Percentiles rank a stretch among this genome's conserved stretches.
phyloP scores from a whole-genome alignment of 129 eudicot species.

The Escallonia herrerae region DNA sequence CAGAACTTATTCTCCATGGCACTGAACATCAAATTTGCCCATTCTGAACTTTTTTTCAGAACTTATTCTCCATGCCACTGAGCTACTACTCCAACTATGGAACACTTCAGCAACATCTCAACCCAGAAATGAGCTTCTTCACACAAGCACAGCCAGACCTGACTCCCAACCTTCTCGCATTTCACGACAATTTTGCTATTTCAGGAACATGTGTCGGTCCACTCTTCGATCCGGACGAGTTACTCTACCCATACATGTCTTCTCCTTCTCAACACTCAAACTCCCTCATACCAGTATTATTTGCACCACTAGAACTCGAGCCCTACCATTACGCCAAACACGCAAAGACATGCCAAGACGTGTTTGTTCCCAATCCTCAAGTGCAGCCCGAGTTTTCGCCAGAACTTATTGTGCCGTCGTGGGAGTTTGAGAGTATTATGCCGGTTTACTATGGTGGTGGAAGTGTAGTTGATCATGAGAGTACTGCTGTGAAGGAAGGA shows the following conservation, averaged over 20 bases:
- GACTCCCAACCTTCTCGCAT: too few species aligned
- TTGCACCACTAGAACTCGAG: conserved; percentile 3
- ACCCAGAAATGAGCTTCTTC: too few species aligned
- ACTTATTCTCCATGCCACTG: too few species aligned
- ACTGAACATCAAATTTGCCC: too few species aligned
- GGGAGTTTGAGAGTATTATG: conserved; percentile 2
- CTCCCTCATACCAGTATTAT: too few species aligned
- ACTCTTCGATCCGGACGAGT: conserved; percentile 5
- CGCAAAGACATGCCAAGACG: background rate
- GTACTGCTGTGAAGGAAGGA: conserved; percentile 1
- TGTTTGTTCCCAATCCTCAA: conserved; percentile 3
- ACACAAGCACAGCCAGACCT: too few species aligned
- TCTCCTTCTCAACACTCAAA: background rate
- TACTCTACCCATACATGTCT: conserved; percentile 5
- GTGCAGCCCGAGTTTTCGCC: conserved; percentile 10
- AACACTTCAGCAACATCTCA: too few species aligned
- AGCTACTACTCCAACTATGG: too few species aligned
- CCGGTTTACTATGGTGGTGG: background rate
- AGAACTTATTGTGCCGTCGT: conserved; percentile 16
- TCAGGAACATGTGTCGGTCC: too few species aligned
- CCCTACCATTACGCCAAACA: conserved; percentile 3
- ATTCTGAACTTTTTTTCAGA: too few species aligned
- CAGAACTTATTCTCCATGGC: too few species aligned
- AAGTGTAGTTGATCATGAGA: conserved; percentile 9
- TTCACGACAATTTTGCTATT: too few species aligned